These are phyloP conservation scores for Rhizopogon parksii DNA, from an alignment of 1,284 basidiomycete genomes.

Conservation along the genomic window DNA sequence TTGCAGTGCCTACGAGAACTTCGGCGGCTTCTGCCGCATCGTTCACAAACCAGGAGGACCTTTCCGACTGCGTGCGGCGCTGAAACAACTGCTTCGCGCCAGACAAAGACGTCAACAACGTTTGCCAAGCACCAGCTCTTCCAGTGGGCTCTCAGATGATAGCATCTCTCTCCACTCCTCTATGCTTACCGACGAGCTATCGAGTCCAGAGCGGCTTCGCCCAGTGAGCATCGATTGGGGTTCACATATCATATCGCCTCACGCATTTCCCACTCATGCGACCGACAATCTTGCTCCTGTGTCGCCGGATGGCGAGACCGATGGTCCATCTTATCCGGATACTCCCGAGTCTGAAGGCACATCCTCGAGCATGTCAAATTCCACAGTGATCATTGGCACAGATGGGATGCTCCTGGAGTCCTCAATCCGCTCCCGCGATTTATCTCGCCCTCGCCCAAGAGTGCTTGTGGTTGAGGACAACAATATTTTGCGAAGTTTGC, in stretches of 20 bases:
- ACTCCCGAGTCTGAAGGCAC: conserved; percentile 12
- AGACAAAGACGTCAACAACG: conserved; percentile 27
- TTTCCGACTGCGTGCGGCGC: conserved; percentile 58
- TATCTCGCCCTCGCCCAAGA: conserved; percentile 38
- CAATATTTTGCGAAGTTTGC: conserved; percentile 60
- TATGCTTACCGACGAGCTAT: conserved; percentile 22
- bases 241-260: conserved; percentile 12
- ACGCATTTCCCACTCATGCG: conserved; percentile 7
- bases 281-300: conserved; percentile 14
- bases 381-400: conserved; percentile 49
- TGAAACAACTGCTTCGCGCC: conserved; percentile 69
- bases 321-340: conserved; percentile 11
- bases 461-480: conserved; percentile 85
- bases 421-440: conserved; percentile 44
- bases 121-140: conserved; percentile 11
- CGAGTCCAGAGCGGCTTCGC: conserved; percentile 14
- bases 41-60: conserved; percentile 90
- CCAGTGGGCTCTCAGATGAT: conserved; percentile 20
- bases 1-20: conserved; percentile 64
- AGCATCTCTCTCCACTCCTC: conserved; percentile 25
- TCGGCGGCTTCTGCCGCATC: conserved; percentile 83
- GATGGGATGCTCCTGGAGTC: conserved; percentile 58
- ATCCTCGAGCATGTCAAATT: conserved; percentile 16
- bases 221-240: conserved; percentile 24
- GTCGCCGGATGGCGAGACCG: conserved; percentile 22